These are phyloP conservation scores for Penicillium brasilianum DNA, from an alignment of 2,329 filamentous ascomycete species.

Conservation along the genomic window DNA sequence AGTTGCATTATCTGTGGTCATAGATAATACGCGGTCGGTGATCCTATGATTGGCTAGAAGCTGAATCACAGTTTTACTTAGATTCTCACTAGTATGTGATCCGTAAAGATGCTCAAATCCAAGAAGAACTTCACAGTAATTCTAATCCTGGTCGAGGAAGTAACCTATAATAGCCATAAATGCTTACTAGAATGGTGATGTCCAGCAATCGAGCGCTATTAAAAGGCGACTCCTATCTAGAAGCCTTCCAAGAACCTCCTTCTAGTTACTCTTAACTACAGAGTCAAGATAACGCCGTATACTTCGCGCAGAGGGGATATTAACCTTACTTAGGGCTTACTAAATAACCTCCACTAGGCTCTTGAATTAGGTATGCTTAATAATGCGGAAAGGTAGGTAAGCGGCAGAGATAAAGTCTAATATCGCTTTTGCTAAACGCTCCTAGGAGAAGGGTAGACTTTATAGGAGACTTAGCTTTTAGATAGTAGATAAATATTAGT, in stretches of 20 bases:
- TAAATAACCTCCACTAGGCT: not conserved
- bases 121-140: constrained; percentile 14
- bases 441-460: not conserved
- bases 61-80: constrained; percentile 2
- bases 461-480: not conserved
- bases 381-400: not conserved
- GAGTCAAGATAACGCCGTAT: not conserved
- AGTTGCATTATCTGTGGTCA: constrained; percentile 12
- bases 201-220: constrained; percentile 11
- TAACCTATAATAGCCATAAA: constrained; percentile 9
- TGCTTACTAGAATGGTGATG: not conserved
- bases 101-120: constrained; percentile 8
- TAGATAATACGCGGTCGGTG: constrained; percentile 2
- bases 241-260: not conserved
- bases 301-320: not conserved
- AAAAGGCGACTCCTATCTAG: not conserved
- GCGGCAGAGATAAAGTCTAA: not conserved
- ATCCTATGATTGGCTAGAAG: not conserved
- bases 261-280: not conserved
- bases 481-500: not conserved
- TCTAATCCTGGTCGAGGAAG: constrained; percentile 9
- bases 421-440: not conserved
- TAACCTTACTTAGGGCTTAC: not conserved
- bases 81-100: not conserved
- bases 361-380: not conserved